These are phyloP conservation scores for Sarcomyxa edulis DNA, from an alignment of 768 basidiomycete species.

Conservation along the genomic window DNA sequence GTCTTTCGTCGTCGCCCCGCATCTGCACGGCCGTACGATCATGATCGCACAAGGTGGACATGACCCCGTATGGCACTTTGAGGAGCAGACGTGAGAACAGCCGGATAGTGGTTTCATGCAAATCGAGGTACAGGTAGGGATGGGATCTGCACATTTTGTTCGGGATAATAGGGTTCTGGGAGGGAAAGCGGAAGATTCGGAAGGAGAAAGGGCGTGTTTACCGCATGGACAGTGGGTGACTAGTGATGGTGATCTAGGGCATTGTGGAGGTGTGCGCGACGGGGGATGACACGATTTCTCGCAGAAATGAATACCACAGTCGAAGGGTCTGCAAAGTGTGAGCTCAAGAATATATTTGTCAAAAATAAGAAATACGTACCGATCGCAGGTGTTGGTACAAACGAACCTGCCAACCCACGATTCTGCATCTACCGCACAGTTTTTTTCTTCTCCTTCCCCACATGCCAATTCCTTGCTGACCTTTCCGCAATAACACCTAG, in stretches of 20 bases:
- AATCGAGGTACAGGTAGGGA: conserved; percentile 70
- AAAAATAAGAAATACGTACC: conserved; percentile 29
- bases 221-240: conserved; percentile 85
- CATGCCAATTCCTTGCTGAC: conserved; percentile 56
- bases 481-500: conserved; percentile 80
- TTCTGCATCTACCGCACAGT: conserved; percentile 29
- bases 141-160: conserved; percentile 59
- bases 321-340: conserved; percentile 46
- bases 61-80: conserved; percentile 66
- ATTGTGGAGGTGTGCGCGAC: conserved; percentile 46
- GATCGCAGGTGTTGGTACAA: conserved; percentile 58
- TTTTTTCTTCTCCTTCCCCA: conserved; percentile 48
- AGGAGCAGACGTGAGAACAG: conserved; percentile 74
- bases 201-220: conserved; percentile 43
- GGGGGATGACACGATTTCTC: conserved; percentile 74
- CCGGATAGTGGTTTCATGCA: conserved; percentile 60
- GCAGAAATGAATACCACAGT: conserved; percentile 77
- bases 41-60: conserved; percentile 77
- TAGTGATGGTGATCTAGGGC: conserved; percentile 67
- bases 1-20: conserved; percentile 60
- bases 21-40: conserved; percentile 79
- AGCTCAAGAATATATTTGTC: conserved; percentile 1
- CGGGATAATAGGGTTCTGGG: conserved; percentile 36
- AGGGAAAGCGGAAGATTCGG: conserved; percentile 19
- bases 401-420: conserved; percentile 59